Base-by-base conservation (phyloP, 441 rosid species). In the Corymbia calophylla region DNA sequence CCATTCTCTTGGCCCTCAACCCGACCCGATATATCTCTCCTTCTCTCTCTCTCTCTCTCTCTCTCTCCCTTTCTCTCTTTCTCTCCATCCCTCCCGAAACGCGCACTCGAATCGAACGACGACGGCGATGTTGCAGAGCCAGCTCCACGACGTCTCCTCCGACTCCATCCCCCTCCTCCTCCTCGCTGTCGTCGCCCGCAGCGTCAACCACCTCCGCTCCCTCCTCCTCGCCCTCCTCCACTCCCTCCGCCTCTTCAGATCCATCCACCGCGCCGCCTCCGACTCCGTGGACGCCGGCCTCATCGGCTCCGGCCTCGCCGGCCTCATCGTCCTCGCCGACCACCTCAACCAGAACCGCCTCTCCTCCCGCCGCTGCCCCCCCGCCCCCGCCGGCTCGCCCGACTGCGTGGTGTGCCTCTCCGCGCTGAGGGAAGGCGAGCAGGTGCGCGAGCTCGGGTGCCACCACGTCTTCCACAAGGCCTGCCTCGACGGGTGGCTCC, bases 121-220 rank as follows among this genome's bases (percentile, higher is more conserved):
- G 9, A 66, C 68, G 84, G 94, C 95, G 96, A 97, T 97, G 48
- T 90, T 97, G 60, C 96, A 95, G 88, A 93, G 93, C 91, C 95
- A 95, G 90, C 94, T 96, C 14, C 92, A 91, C 94, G 99, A 96
- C 93, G 93, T 95, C 84, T 94, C 97, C 23, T 95, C 97, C 51
- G 99, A 95, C 87, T 86, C 87, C 58, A 86, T 55, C 87, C 87
- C 87, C 47, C 87, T 86, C 14, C 66, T 53, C 66, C 87, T 86
- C 66, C 58, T 86, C 68, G 58, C 87, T 49, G n/a, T 95, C 82
- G 49, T 31, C 84, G 84, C 84, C 88, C 88, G 48, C 68, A 32
- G 66, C 88, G 60, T 86, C 88, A 68, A 11, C 88, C 64, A 55
- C 68, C 66, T 86, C 88, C 88, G 47, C 68, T 86, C 58, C 68